Conservation (phyloP, 495 filamentous ascomycete species). For the Gamarada debralockiae region DNA sequence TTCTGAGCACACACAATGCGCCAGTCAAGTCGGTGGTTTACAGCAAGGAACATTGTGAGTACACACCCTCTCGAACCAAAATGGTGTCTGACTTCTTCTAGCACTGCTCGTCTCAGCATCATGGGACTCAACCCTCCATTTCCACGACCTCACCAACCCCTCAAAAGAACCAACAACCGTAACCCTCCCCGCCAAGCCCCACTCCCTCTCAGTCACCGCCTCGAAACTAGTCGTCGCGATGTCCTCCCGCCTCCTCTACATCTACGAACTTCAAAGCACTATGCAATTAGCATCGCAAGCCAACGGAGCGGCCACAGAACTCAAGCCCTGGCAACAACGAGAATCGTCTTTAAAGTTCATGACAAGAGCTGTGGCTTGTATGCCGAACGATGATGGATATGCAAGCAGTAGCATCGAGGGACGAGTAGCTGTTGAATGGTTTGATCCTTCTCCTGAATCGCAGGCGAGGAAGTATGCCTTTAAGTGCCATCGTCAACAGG, state of each 20-base stretch:
- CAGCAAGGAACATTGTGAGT: slow-evolving; percentile 64
- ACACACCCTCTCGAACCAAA: background rate
- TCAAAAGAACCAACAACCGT: slow-evolving; percentile 50
- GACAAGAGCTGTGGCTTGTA: slow-evolving; percentile 89
- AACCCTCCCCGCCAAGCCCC: slow-evolving; percentile 75
- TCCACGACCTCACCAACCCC: slow-evolving; percentile 57
- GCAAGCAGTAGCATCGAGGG: slow-evolving; percentile 88
- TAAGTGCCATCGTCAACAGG: slow-evolving; percentile 84
- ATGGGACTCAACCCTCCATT: slow-evolving; percentile 88
- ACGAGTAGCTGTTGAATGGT: slow-evolving; percentile 94
- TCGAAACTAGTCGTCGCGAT: slow-evolving; percentile 91
- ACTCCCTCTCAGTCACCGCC: slow-evolving; percentile 75
- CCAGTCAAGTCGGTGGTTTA: slow-evolving; percentile 83
- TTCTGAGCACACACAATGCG: slow-evolving; percentile 72
- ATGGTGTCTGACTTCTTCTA: slow-evolving; percentile 19
- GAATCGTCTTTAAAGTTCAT: slow-evolving; percentile 95
- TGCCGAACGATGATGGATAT: slow-evolving; percentile 93
- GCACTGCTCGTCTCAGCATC: slow-evolving; percentile 79
- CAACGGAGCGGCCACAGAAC: slow-evolving; percentile 35
- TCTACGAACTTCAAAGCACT: slow-evolving; percentile 82
- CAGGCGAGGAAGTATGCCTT: slow-evolving; percentile 96
- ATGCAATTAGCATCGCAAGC: slow-evolving; percentile 47
- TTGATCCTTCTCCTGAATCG: slow-evolving; percentile 78
- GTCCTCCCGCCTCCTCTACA: slow-evolving; percentile 85
- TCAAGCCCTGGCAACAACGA: slow-evolving; percentile 82